Evolutionary conservation across 306 rosid species (phyloP).

Genomic region (Boehmeria nivea): DNA sequence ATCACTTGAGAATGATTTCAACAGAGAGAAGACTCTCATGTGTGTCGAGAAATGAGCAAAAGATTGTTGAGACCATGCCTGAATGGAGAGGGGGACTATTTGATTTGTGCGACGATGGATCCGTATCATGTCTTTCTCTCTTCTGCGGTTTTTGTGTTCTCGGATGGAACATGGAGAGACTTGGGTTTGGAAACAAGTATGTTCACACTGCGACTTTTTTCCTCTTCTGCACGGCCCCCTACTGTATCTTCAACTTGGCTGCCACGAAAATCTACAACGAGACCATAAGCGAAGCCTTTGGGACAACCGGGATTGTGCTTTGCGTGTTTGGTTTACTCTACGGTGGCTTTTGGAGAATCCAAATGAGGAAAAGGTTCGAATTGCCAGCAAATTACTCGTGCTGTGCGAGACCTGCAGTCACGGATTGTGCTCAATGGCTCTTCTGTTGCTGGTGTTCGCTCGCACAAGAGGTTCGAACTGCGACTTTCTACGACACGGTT

Average conservation of each 20-base stretch:
- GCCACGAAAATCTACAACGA: constrained; percentile 37
- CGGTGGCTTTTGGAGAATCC: constrained; percentile 61
- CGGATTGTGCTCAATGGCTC: constrained; percentile 47
- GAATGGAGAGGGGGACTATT: constrained; percentile 54
- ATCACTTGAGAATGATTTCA: neutral
- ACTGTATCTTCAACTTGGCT: constrained; percentile 42
- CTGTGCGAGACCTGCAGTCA: constrained; percentile 37
- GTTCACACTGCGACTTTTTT: constrained; percentile 43
- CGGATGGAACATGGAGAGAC: constrained; percentile 49
- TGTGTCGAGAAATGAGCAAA: constrained; percentile 30
- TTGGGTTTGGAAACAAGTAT: constrained; percentile 46
- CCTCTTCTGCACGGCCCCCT: constrained; percentile 53
- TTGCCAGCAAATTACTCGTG: constrained; percentile 32
- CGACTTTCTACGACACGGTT: constrained; percentile 32
- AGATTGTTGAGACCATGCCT: constrained; percentile 29
- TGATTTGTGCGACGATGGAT: constrained; percentile 34
- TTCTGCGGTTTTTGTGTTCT: constrained; percentile 45
- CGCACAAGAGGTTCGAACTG: constrained; percentile 56
- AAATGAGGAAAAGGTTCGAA: constrained; percentile 46
- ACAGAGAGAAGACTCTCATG: constrained; percentile 23
- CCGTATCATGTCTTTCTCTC: constrained; percentile 25
- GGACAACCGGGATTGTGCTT: constrained; percentile 31
- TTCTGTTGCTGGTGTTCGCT: constrained; percentile 58
- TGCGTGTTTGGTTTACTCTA: constrained; percentile 44
- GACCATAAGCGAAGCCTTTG: constrained; percentile 25